These are phyloP conservation scores for Leishmania turanica DNA, from an alignment of 208 protist species.

Conservation along the genomic window DNA sequence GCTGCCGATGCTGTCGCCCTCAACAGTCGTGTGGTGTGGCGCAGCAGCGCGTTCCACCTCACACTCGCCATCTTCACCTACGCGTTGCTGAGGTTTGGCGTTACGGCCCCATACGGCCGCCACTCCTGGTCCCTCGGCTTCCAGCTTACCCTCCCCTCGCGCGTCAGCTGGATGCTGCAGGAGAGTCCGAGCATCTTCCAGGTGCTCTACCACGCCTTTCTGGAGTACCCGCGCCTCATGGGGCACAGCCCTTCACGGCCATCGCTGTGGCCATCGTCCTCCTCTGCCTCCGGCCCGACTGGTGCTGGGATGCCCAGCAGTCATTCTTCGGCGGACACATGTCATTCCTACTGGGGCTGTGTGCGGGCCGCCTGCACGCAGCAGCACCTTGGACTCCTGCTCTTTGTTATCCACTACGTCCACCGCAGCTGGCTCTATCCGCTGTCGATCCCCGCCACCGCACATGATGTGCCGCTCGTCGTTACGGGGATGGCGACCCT, in stretches of 20 bases:
- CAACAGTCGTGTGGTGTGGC: constrained; percentile 29
- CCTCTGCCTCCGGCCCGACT: not conserved
- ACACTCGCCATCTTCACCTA: constrained; percentile 37
- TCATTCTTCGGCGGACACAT: constrained; percentile 3
- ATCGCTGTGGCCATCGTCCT: not conserved
- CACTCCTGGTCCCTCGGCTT: constrained; percentile 19
- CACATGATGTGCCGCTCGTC: constrained; percentile 50
- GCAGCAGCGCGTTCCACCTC: constrained; percentile 34
- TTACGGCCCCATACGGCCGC: constrained; percentile 44
- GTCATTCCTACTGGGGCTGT: constrained; percentile 19
- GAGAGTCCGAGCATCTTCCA: constrained; percentile 73
- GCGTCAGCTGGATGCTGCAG: constrained; percentile 67
- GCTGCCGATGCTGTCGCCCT: constrained; percentile 13
- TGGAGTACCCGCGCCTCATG: constrained; percentile 51
- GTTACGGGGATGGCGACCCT: constrained; percentile 60
- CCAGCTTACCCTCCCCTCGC: constrained; percentile 39
- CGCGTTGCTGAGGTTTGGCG: constrained; percentile 25
- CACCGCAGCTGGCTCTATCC: constrained; percentile 77
- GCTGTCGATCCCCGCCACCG: constrained; percentile 32
- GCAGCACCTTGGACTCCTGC: constrained; percentile 39
- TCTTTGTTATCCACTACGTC: constrained; percentile 80
- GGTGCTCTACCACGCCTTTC: constrained; percentile 57
- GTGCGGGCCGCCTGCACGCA: constrained; percentile 22
- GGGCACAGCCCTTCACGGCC: constrained; percentile 11
- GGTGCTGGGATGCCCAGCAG: not conserved